A percentile compares a stretch with the other conserved stretches of the same genome.
Evolutionary conservation across 2,329 filamentous ascomycete genomes (phyloP).

Genomic region (Trichoderma atrobrunneum): DNA sequence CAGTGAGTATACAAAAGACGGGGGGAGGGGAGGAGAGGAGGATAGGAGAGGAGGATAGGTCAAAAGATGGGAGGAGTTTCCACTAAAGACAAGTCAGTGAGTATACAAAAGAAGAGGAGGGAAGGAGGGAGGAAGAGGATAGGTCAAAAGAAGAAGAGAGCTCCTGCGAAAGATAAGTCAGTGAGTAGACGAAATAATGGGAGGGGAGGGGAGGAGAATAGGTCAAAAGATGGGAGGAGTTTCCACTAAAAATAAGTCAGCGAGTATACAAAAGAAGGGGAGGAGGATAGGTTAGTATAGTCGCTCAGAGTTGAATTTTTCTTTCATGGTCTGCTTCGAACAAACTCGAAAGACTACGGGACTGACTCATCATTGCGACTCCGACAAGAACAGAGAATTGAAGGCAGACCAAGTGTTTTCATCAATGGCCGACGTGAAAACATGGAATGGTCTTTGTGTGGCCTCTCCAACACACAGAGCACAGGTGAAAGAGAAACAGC

Average conservation of each 20-base stretch:
- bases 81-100: neutral
- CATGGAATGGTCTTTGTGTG: neutral
- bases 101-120: neutral
- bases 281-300: too few relatives aligned
- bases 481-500: neutral
- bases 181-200: neutral
- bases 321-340: neutral
- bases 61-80: neutral
- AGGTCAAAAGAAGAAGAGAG: neutral
- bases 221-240: too few relatives aligned
- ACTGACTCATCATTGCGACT: neutral
- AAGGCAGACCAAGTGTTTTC: neutral
- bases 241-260: neutral
- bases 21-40: neutral
- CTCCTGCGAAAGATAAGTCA: too few relatives aligned
- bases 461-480: neutral
- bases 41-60: too few relatives aligned
- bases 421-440: neutral
- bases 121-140: too few relatives aligned
- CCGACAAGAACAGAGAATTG: neutral
- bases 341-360: neutral
- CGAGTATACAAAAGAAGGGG: neutral
- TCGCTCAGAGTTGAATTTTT: neutral
- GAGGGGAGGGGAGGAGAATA: too few relatives aligned
- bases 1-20: neutral